phyloP scores from a whole-genome alignment of 768 basidiomycete species.

The Dioszegia aurantiaca region DNA sequence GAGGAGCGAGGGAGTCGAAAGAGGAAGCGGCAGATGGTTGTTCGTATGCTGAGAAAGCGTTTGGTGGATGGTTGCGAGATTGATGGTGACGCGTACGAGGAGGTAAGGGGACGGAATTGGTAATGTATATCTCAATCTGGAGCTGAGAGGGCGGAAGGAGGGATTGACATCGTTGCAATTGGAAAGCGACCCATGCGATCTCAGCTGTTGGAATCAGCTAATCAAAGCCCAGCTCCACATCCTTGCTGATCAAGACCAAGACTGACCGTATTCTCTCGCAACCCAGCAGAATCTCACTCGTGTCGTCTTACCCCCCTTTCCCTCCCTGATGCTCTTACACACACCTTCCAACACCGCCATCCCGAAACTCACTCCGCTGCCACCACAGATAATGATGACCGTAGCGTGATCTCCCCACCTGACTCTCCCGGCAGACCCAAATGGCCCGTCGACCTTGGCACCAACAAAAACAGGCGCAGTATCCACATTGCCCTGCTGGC shows the following conservation, averaged over 20 bases:
- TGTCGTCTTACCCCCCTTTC: slow-evolving; percentile 55
- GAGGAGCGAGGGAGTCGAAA: slow-evolving; percentile 32
- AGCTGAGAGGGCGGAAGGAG: slow-evolving; percentile 57
- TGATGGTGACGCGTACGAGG: background rate
- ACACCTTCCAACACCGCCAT: slow-evolving; percentile 65
- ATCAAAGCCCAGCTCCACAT: no score
- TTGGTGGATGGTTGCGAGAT: background rate
- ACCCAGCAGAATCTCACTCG: slow-evolving; percentile 75
- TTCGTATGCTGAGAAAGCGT: background rate
- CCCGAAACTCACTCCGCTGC: slow-evolving; percentile 73
- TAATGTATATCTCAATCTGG: slow-evolving; percentile 72
- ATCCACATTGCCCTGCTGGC: slow-evolving; percentile 2
- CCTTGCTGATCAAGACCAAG: no score
- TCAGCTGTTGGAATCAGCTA: no score
- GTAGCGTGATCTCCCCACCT: slow-evolving; percentile 63
- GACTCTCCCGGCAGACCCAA: slow-evolving; percentile 64
- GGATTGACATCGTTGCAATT: slow-evolving; percentile 63
- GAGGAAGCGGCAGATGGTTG: background rate
- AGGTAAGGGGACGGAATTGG: slow-evolving; percentile 50
- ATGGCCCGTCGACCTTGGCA: slow-evolving; percentile 66
- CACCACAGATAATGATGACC: slow-evolving; percentile 66
- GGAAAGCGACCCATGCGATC: slow-evolving; percentile 71
- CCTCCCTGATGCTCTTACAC: slow-evolving; percentile 59
- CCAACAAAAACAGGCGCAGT: slow-evolving; percentile 56
- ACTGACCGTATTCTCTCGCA: slow-evolving; percentile 69